A percentile compares a stretch with the other conserved stretches of the same genome.
phyloP scores from a whole-genome alignment of 345 rosid genomes.

The Hibiscus syriacus region DNA sequence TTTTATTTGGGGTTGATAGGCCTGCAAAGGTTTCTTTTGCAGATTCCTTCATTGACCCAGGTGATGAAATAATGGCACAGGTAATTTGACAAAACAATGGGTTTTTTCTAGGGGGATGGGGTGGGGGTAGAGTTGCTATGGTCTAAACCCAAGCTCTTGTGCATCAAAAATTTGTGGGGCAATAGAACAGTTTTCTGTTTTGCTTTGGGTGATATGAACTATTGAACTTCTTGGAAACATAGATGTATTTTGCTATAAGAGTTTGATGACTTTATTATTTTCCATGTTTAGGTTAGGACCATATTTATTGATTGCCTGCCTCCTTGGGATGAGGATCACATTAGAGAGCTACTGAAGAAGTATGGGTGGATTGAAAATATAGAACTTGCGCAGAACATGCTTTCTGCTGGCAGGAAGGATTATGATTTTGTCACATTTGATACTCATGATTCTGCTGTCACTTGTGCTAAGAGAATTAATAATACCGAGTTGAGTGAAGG shows the following conservation, averaged over 20 bases:
- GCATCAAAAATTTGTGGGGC: neutral
- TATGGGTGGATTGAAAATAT: slow-evolving; percentile 81
- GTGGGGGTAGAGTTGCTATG: neutral
- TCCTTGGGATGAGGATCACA: slow-evolving; percentile 92
- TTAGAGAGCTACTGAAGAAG: slow-evolving; percentile 53
- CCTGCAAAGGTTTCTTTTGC: slow-evolving; percentile 97
- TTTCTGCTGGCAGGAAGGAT: slow-evolving; percentile 93
- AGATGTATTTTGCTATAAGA: neutral
- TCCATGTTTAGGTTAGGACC: slow-evolving; percentile 66
- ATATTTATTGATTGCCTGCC: slow-evolving; percentile 87
- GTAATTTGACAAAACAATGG: slow-evolving; percentile 32
- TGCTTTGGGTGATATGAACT: neutral
- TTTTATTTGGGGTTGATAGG: slow-evolving; percentile 88
- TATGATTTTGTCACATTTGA: slow-evolving; percentile 96
- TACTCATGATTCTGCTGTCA: slow-evolving; percentile 84
- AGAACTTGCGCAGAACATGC: slow-evolving; percentile 98
- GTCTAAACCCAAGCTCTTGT: neutral
- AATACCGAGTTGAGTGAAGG: slow-evolving; percentile 86
- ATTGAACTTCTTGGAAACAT: neutral
- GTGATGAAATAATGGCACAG: slow-evolving; percentile 97
- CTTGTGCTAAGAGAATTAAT: slow-evolving; percentile 85
- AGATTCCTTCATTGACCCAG: slow-evolving; percentile 88
- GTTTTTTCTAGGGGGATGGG: neutral
- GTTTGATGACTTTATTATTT: slow-evolving; percentile 3
- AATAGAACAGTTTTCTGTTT: neutral